Base-by-base conservation (phyloP, 1,284 basidiomycete genomes). In the Puccinia brachypodii region DNA sequence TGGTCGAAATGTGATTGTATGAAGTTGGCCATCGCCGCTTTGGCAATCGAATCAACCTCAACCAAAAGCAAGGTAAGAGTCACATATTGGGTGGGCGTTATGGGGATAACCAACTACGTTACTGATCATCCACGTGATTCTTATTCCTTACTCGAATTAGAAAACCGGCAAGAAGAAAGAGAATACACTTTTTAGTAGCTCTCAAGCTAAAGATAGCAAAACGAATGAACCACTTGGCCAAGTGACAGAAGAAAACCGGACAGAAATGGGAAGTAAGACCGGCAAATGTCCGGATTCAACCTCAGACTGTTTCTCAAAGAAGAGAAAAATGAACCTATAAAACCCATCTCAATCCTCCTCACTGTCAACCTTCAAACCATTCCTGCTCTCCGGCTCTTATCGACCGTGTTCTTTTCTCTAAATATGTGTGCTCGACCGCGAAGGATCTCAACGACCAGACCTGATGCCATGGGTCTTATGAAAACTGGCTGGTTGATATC, bases 1-100 rank as follows among this genome's bases (percentile, higher is more conserved):
- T 72, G 69, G 69, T 72, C 69, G 6, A 72, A 13, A 36, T 72
- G 69, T 53, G 25, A 50, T 50, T 72, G 69, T 28, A 72, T 33
- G 19, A 25, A 22, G n/a, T 25, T 56, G n/a, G 64, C 16, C 38
- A 38, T 25, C 1, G 64, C 64, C 40, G 38, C 64, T n/a, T n/a
- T n/a, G n/a, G n/a, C n/a, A n/a, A n/a, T n/a, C n/a, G n/a, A n/a
- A n/a, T n/a, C n/a, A n/a, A n/a, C 28, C 53, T 56, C n/a, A 3
- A 3, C 47, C 4, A 16, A 50, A 22, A 22, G 19, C 19, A 56
- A 25, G 16, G 14, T 11, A 53, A 19, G 53, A 25, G 16, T 53
- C 19, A 7, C 53, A 25, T n/a, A n/a, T 25, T 25, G 8, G 6
- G n/a, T 56, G n/a, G 9, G n/a, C n/a, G n/a, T 56, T 56, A 4